A percentile compares a stretch with the other conserved stretches of the same genome.
phyloP scores from a whole-genome alignment of 2,329 filamentous ascomycete species.

The Fusarium scirpi region DNA sequence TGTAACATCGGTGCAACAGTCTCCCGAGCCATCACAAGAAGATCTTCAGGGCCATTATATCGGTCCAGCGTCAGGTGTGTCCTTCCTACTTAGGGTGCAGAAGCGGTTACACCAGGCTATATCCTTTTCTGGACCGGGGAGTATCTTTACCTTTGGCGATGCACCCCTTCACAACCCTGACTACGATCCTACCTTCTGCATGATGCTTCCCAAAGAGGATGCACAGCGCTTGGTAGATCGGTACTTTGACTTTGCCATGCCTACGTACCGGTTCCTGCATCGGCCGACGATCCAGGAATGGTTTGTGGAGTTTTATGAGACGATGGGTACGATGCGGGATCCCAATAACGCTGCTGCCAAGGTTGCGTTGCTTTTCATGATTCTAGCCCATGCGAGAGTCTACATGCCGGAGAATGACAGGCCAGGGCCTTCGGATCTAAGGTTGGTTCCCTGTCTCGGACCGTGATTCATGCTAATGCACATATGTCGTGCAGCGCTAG shows the following conservation, averaged over 20 bases:
- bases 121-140: constrained; percentile 46
- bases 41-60: constrained; percentile 51
- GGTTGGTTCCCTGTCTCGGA: background rate
- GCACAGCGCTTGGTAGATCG: constrained; percentile 56
- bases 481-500: constrained; percentile 17
- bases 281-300: constrained; percentile 63
- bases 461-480: background rate
- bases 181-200: constrained; percentile 52
- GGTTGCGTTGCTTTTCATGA: constrained; percentile 61
- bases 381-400: constrained; percentile 63
- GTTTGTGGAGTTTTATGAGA: constrained; percentile 57
- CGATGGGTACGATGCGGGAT: constrained; percentile 46
- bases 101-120: constrained; percentile 48
- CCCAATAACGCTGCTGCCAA: constrained; percentile 41
- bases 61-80: constrained; percentile 50
- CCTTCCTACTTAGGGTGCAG: constrained; percentile 49
- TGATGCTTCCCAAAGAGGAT: constrained; percentile 55
- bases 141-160: constrained; percentile 63
- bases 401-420: constrained; percentile 51
- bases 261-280: constrained; percentile 67
- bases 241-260: constrained; percentile 69
- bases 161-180: constrained; percentile 57
- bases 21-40: constrained; percentile 48
- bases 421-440: constrained; percentile 42
- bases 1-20: constrained; percentile 37